phyloP scores from a whole-genome alignment of 768 basidiomycete species.

The Hirschioporus abietinus region DNA sequence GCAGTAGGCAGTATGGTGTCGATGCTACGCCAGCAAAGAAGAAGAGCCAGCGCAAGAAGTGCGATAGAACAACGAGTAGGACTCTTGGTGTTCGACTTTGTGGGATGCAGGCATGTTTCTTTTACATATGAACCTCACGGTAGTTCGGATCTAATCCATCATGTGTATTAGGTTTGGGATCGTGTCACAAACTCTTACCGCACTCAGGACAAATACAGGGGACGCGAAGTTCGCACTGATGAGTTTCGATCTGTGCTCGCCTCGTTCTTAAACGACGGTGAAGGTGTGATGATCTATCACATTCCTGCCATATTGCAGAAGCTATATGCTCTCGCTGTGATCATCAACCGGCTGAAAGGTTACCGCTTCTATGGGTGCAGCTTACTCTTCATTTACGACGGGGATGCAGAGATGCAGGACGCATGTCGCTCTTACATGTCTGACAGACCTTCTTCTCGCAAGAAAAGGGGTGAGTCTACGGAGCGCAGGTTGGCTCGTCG shows the following conservation, averaged over 20 bases:
- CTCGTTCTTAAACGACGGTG: constrained; percentile 82
- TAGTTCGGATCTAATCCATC: not conserved
- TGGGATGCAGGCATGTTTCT: constrained; percentile 89
- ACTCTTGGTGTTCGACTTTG: constrained; percentile 89
- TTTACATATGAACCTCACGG: constrained; percentile 6
- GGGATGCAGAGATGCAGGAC: constrained; percentile 84
- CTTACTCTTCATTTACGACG: constrained; percentile 95
- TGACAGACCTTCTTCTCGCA: constrained; percentile 60
- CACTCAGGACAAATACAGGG: constrained; percentile 95
- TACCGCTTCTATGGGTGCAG: constrained; percentile 98
- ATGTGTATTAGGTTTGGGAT: constrained; percentile 79
- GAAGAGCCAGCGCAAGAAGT: constrained; percentile 98
- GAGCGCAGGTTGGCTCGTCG: constrained; percentile 40
- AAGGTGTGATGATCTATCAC: constrained; percentile 79
- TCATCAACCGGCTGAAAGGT: constrained; percentile 85
- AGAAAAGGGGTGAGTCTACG: constrained; percentile 73
- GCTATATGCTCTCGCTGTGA: constrained; percentile 88
- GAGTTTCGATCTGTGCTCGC: constrained; percentile 81
- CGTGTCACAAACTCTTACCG: constrained; percentile 74
- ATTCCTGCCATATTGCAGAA: constrained; percentile 90
- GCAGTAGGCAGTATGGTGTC: constrained; percentile 97
- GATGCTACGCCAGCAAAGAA: constrained; percentile 90
- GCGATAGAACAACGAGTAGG: constrained; percentile 91
- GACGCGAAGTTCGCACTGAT: constrained; percentile 80
- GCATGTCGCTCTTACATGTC: constrained; percentile 53